Conservation (phyloP, 1,139 yeast species). For the Nadsonia commutata region DNA sequence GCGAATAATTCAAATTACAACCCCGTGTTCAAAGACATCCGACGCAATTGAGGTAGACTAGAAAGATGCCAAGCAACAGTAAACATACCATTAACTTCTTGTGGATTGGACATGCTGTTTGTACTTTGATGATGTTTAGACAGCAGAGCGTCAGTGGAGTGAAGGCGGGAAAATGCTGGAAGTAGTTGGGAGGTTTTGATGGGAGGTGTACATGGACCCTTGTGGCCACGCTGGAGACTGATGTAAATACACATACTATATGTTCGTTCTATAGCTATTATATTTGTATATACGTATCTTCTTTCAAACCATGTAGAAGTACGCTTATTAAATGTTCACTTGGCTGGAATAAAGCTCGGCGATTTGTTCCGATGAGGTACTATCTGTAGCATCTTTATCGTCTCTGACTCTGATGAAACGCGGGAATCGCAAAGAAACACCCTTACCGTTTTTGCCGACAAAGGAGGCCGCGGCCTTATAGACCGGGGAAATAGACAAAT, state of each 20-base stretch:
- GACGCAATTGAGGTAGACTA: no score
- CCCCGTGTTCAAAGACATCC: no score
- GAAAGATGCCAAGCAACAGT: no score
- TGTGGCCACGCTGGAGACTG: neutral
- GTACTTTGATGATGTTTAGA: neutral
- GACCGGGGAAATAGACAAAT: conserved; percentile 78
- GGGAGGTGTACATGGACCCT: no score
- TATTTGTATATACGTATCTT: neutral
- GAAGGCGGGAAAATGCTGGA: neutral
- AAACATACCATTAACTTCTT: conserved; percentile 21
- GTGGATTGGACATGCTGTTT: conserved; percentile 19
- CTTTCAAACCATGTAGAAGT: no score
- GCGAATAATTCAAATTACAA: no score
- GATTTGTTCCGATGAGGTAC: conserved; percentile 81
- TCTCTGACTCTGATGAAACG: conserved; percentile 74
- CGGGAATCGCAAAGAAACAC: conserved; percentile 84
- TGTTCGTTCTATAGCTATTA: no score
- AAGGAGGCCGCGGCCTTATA: conserved; percentile 61
- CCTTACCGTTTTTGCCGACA: conserved; percentile 60
- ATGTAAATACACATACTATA: no score
- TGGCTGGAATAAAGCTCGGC: conserved; percentile 80
- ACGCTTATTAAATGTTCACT: conserved; percentile 23
- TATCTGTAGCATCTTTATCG: conserved; percentile 79
- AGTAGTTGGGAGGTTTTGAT: neutral
- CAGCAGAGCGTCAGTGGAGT: neutral